Base-by-base conservation (phyloP, 176 grass and related monocot genomes). In the Eragrostis nindensis region DNA sequence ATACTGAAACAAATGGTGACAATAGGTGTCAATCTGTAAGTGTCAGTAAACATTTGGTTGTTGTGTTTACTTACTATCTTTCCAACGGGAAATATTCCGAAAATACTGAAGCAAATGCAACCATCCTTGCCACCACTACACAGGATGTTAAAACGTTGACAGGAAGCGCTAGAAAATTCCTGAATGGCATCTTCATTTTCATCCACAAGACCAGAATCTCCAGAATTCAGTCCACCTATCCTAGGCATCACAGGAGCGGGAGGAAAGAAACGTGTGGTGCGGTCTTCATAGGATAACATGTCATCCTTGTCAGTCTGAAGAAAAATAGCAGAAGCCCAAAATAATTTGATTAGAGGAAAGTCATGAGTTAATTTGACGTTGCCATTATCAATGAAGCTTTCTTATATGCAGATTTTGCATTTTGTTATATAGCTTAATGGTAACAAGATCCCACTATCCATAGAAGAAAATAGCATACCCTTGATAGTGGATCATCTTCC, bases 51-150 rank as follows among this genome's bases (percentile, higher is more conserved):
- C n/a, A n/a, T n/a, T n/a, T n/a, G n/a, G n/a, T n/a, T 75, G 19
- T 57, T 29, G 46, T 86, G 52, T 63, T 53, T 74, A 95, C 88
- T 98, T 87, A 98, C 95, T 84, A 98, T 98, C 78, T 91, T 98
- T 88, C 92, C 95, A 73, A 98, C 76, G 56, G 88, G 95, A 77
- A 98, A 95, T 85, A 98, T 98, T 88, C 92, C 95, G 84, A 98
- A 98, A 80, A 98, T 93, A 90, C 86, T 91, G 88, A 98, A 98
- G 88, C 90, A 98, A 87, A 98, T 91, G 84, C 68, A 94, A 21
- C 95, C 95, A 91, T 89, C 92, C 77, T 90, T 84, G 54, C 90
- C 92, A 16, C 95, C 86, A 68, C 90, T 95, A 78, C 88, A 94
- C 53, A 98, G 84, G 54, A 98, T 87, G 74, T 93, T 98, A 95